Evolutionary conservation across 768 basidiomycete species (phyloP).

Genomic region (Mycena chlorophos): DNA sequence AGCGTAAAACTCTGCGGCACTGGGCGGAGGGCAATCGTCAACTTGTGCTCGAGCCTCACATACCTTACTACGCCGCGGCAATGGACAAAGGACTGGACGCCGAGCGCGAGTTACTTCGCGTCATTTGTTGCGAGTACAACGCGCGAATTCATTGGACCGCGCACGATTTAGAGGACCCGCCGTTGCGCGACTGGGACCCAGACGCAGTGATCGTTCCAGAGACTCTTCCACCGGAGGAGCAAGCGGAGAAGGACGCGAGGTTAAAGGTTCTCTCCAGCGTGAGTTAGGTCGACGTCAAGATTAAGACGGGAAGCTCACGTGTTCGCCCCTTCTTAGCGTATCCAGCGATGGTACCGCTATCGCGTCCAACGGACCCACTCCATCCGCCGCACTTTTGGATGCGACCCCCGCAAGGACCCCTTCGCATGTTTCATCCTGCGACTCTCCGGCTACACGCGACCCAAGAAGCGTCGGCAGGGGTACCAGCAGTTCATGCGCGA

Average conservation of each 20-base stretch:
- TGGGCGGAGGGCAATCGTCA: conserved; percentile 8
- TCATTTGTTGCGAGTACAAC: background rate
- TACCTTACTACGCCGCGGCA: background rate
- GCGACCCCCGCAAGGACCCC: background rate
- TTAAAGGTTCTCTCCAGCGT: background rate
- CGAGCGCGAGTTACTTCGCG: background rate
- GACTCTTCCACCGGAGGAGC: background rate
- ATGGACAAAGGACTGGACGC: background rate
- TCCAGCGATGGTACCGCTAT: background rate
- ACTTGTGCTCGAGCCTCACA: background rate
- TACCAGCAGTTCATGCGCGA: background rate
- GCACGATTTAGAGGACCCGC: background rate
- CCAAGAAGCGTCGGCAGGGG: background rate
- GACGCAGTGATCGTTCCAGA: background rate
- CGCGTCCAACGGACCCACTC: background rate
- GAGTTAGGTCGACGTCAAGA: background rate
- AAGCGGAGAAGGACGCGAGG: background rate
- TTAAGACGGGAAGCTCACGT: background rate
- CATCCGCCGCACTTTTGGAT: background rate
- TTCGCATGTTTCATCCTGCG: background rate
- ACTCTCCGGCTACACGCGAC: background rate
- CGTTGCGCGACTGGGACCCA: background rate
- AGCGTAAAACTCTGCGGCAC: background rate
- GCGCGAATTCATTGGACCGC: background rate
- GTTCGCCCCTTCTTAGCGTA: background rate